These are phyloP conservation scores for Aspergillaceae sp. DNA, from an alignment of 2,329 filamentous ascomycete species.

Conservation along the genomic window DNA sequence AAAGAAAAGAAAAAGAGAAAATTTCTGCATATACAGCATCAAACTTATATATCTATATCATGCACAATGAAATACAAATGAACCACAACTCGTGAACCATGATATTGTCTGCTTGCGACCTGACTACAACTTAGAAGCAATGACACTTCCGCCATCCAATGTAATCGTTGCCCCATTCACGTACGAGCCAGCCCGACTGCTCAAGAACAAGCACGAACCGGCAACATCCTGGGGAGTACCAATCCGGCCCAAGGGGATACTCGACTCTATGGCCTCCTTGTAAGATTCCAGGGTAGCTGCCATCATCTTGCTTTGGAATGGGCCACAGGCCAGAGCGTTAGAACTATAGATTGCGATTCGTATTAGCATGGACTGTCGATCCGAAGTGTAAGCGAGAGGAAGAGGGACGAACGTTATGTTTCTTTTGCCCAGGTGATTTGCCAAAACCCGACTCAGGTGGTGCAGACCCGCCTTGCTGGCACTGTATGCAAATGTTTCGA, in stretches of 20 bases:
- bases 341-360: constrained; percentile 24
- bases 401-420: constrained; percentile 43
- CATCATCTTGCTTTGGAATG: constrained; percentile 50
- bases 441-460: constrained; percentile 44
- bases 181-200: constrained; percentile 57
- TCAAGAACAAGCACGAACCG: constrained; percentile 61
- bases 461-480: constrained; percentile 47
- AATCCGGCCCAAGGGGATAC: constrained; percentile 59
- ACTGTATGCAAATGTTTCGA: constrained; percentile 47
- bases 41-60: no score
- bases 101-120: no score
- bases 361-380: no score
- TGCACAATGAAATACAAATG: no score
- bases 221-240: constrained; percentile 61
- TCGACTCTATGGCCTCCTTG: constrained; percentile 41
- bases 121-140: constrained; percentile 33
- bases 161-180: constrained; percentile 58
- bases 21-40: no score
- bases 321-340: constrained; percentile 64
- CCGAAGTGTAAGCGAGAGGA: background rate
- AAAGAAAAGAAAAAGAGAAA: no score
- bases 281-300: constrained; percentile 45
- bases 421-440: constrained; percentile 43
- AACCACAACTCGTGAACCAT: no score
- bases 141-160: constrained; percentile 49